Evolutionary conservation across 768 basidiomycete genomes (phyloP).

Genomic region (Pulveroboletus sp.): DNA sequence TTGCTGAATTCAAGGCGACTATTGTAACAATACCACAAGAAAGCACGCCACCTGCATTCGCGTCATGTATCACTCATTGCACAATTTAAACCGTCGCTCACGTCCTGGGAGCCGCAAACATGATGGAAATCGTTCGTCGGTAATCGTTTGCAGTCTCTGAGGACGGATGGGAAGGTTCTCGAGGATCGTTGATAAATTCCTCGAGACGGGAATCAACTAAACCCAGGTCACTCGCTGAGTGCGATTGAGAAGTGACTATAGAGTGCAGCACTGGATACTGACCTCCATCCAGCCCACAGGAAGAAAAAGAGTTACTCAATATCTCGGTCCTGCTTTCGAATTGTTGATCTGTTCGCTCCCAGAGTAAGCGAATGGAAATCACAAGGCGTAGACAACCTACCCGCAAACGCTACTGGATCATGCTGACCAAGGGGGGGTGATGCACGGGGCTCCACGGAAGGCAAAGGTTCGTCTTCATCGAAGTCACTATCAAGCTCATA

Average conservation of each 20-base stretch:
- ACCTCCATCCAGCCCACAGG: slow-evolving; percentile 11
- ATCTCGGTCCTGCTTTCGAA: neutral
- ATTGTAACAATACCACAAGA: slow-evolving; percentile 27
- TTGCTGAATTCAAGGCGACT: slow-evolving; percentile 15
- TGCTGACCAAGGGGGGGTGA: neutral
- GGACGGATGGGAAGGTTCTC: neutral
- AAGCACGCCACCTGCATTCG: slow-evolving; percentile 18
- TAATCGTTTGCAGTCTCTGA: neutral
- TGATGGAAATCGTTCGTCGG: slow-evolving; percentile 2
- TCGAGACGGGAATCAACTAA: neutral
- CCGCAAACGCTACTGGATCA: neutral
- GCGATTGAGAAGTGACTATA: slow-evolving; percentile 7
- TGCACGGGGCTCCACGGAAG: neutral
- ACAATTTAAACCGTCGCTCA: neutral
- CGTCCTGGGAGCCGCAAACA: slow-evolving; percentile 19
- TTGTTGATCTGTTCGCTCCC: slow-evolving; percentile 1
- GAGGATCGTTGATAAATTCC: slow-evolving; percentile 5
- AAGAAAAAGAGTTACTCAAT: slow-evolving; percentile 6
- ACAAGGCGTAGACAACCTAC: neutral
- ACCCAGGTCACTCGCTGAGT: slow-evolving; percentile 3
- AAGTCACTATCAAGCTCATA: slow-evolving; percentile 26
- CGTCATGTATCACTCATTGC: neutral
- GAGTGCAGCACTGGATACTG: neutral
- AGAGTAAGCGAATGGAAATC: neutral
- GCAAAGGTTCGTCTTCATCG: slow-evolving; percentile 14